Conservation (phyloP, 176 grass and related monocot species). For the Avena atlantica region DNA sequence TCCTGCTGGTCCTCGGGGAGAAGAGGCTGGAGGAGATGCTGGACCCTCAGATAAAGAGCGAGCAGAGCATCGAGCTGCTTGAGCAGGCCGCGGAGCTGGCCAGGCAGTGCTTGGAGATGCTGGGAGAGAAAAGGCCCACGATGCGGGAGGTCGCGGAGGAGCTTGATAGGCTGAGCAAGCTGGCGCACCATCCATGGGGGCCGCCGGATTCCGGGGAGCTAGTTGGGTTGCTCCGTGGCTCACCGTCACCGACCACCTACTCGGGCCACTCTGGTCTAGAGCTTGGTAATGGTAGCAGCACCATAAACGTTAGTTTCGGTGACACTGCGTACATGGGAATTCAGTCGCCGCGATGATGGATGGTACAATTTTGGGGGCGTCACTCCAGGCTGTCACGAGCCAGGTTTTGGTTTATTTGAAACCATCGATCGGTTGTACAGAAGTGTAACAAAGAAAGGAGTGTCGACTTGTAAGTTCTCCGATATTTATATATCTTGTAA, state of each 20-base stretch:
- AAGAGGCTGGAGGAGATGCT: constrained; percentile 57
- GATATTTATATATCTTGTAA: not conserved
- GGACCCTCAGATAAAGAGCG: constrained; percentile 47
- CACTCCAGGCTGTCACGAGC: not conserved
- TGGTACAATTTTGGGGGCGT: not conserved
- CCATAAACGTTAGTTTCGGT: constrained; percentile 15
- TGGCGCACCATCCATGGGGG: constrained; percentile 43
- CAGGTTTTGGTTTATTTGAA: not conserved
- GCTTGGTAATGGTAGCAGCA: constrained; percentile 10
- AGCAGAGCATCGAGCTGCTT: constrained; percentile 49
- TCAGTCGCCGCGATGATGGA: constrained; percentile 45
- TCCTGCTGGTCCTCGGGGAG: constrained; percentile 40
- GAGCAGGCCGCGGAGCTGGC: constrained; percentile 60
- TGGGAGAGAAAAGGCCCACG: constrained; percentile 55
- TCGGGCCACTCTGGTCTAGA: constrained; percentile 32
- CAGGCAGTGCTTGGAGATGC: constrained; percentile 60
- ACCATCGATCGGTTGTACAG: not conserved
- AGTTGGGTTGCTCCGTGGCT: constrained; percentile 27
- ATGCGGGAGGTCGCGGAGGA: constrained; percentile 64
- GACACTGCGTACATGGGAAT: constrained; percentile 47
- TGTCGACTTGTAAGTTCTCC: not conserved
- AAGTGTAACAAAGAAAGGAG: not conserved
- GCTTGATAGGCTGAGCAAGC: constrained; percentile 49
- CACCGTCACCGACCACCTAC: constrained; percentile 9
- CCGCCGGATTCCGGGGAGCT: constrained; percentile 38